Evolutionary conservation across 352 stramenopile genomes (phyloP), one percentile per base, ranked within the genome.

Genomic region (Pythium folliculosum): DNA sequence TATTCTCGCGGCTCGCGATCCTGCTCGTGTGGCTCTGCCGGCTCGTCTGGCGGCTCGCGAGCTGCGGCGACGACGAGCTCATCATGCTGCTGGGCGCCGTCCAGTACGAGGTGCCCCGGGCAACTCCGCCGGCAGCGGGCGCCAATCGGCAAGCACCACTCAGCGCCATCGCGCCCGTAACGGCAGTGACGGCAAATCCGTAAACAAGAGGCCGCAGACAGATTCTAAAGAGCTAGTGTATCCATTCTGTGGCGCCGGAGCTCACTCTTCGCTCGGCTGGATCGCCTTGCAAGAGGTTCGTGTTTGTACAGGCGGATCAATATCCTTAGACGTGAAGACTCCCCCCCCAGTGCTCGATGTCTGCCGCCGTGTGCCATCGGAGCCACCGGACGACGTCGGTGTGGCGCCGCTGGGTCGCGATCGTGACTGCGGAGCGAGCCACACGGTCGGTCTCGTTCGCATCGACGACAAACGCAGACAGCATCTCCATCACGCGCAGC

Each of bases 401-500:
- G 19, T 32, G 22, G n/a, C 48, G 12, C 48, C 27, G n/a, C 12
- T 17, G 5, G 3, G 22, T 35, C 14, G 13, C 48, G 21, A 17
- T 17, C 7, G 19, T 30, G 12, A 19, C 1, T 30, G 48, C 7
- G 21, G 48, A 32, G 37, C 19, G 27, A 5, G 3, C 27, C 5
- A 5, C 27, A 6, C 27, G 27, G 27, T 32, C 27, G 27, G 27
- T 32, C 27, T 32, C 21, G 13, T 32, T 54, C 25, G 17, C 25
- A 5, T 43, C 27, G 12, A 27, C 25, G 8, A 4, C 25, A 3
- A 43, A 21, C 25, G 25, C 50, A 1, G 5, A 53, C 27, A 77
- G 53, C 21, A 81, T 51, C 52, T 82, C 78, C 14, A 84, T 68
- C 60, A 84, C 73, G 16, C 84, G 64, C 50, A 84, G 54, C 0